Base-by-base conservation (phyloP, 1,139 yeast genomes). In the Eremothecium gossypii region DNA sequence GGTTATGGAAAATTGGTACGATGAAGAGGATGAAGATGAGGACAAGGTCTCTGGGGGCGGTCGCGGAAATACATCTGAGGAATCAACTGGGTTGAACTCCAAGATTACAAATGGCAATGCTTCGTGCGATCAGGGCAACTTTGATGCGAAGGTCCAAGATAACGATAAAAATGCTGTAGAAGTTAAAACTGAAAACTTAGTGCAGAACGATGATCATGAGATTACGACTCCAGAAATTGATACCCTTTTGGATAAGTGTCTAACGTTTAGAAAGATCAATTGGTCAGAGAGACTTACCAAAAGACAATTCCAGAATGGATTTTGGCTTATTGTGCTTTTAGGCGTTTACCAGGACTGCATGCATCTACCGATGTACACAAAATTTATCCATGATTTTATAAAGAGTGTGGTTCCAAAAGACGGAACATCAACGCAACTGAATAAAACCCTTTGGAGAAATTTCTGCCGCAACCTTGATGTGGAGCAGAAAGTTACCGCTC, bases 211-310 rank as follows among this genome's bases (percentile, higher is more conserved):
- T 10, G 52, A 54, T 13, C 50, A 51, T 8, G 49, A 27, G 29
- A 50, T 17, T 56, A 56, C 8, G 45, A 49, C 20, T 49, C 43
- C 45, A 7, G 41, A 53, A 10, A 58, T 59, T 6, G 79, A 77
- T 49, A 71, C 72, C 8, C 40, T 45, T 7, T 30, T 81, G 2
- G 76, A 76, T 45, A 69, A 69, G 26, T 73, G 75, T 29, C 64
- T 83, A 55, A 76, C 76, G 45, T 78, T 77, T 60, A 70, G 83
- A 45, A 77, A 78, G 36, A 67, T 68, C 0, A 66, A 79, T 13
- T 89, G 96, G 96, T 76, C 79, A 48, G 93, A 83, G 27, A 68
- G 94, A 37, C 69, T 87, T 27, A 73, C 80, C 10, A 79, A 76
- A 48, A 76, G 96, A 44, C 76, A 76, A 52, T 91, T 83, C 59